Evolutionary conservation across 306 rosid species (phyloP), one percentile per base, ranked within the genome.

Genomic region (Spatholobus suberectus): DNA sequence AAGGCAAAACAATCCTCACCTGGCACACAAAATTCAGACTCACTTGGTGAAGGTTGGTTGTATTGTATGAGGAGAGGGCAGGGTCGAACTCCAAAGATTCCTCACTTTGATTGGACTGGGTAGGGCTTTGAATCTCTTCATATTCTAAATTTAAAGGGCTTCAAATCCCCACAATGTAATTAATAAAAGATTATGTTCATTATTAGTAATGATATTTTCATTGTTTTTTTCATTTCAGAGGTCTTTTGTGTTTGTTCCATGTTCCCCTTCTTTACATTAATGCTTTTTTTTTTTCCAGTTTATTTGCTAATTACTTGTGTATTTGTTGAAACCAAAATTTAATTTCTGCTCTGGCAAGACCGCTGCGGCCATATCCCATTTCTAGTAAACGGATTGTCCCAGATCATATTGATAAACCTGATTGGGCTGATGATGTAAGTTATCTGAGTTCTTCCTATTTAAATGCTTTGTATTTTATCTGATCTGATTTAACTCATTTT

Each of bases 91-190:
- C 87, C 94, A 80, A 96, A 92, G 82, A 77, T 91, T 83, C 99
- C 99, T 26, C 80, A 89, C 88, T 96, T 90, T 90, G 96, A 93
- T 70, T 96, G 99, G 98, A 91, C 98, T 10, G 99, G 99, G 99
- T 96, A 17, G 59, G 34, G 14, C 69, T 77, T 76, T 51, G 10
- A 47, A 26, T 46, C 46, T 61, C 63, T 29, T 70, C 14, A 13
- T 29, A 20, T 70, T 82, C 20, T 52, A 35, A 23, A 68, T 32
- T 13, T 14, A 10, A 17, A 12, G 49, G 29, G 7, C 54, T 76
- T 79, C 66, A 20, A 47, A 38, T 65, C 26, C 11, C 24, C 71
- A 2, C 26, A 65, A 18, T 66, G 61, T 78, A 23, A 75, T 35
- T 29, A 12, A 80, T 44, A 18, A 44, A 23, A 14, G 38, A 65